phyloP scores from a whole-genome alignment of 768 basidiomycete species.

The Postia placenta region DNA sequence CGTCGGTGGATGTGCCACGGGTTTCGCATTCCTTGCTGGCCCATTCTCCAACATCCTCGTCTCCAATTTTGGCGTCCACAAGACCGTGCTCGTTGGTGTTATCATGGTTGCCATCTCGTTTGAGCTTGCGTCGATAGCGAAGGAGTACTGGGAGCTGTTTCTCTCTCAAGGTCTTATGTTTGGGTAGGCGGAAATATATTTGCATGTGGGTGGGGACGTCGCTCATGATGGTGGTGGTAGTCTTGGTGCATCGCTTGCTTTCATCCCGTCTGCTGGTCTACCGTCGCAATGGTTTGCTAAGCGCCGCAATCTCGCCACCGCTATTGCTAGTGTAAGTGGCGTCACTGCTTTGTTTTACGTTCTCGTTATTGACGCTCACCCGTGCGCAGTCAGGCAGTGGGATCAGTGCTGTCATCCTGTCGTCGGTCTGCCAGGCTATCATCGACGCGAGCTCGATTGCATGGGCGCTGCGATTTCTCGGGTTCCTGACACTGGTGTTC shows the following conservation, averaged over 20 bases:
- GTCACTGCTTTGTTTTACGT: neutral
- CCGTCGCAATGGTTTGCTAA: conserved; percentile 1
- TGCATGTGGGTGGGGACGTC: neutral
- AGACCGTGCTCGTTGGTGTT: neutral
- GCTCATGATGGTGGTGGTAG: no score
- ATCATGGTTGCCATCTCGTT: neutral
- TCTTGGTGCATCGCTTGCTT: neutral
- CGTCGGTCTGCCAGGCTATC: neutral
- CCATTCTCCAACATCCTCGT: neutral
- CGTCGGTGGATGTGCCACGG: neutral
- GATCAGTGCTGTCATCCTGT: conserved; percentile 1
- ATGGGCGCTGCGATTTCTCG: neutral
- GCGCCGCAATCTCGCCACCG: neutral
- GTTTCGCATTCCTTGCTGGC: neutral
- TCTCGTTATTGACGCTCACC: neutral
- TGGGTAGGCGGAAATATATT: neutral
- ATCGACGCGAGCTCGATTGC: neutral
- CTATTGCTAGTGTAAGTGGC: neutral
- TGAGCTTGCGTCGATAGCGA: neutral
- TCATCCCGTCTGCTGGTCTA: neutral
- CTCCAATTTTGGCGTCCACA: neutral
- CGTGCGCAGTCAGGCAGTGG: neutral
- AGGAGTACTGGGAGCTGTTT: neutral
- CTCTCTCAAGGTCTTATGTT: neutral
- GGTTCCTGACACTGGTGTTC: neutral